Evolutionary conservation across 192 early-diverging fungal genomes (phyloP).

Genomic region (Coemansia sp.): DNA sequence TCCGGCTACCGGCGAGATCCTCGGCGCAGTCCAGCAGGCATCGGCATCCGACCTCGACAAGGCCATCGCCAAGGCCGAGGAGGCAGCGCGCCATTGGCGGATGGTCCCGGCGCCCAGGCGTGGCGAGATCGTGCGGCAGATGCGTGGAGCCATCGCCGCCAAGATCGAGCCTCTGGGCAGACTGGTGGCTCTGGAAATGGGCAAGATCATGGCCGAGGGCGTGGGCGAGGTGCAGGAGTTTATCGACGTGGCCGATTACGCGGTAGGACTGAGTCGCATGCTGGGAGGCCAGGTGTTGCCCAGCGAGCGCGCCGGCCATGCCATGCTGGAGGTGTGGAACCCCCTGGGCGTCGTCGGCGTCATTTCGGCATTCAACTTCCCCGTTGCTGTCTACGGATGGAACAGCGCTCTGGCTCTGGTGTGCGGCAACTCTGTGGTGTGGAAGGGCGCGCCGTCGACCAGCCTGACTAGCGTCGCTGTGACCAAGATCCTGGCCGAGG

Average conservation of each 20-base stretch:
- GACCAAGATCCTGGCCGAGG: slow-evolving; percentile 78
- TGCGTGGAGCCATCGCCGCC: slow-evolving; percentile 74
- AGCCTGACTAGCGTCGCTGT: slow-evolving; percentile 82
- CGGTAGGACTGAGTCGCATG: slow-evolving; percentile 78
- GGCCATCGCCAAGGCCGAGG: slow-evolving; percentile 61
- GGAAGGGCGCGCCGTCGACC: slow-evolving; percentile 83
- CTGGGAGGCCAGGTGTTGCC: slow-evolving; percentile 82
- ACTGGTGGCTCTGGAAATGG: slow-evolving; percentile 89
- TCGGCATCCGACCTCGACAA: slow-evolving; percentile 57
- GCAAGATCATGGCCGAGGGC: slow-evolving; percentile 91
- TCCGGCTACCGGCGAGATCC: slow-evolving; percentile 79
- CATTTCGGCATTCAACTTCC: slow-evolving; percentile 96
- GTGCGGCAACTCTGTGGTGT: slow-evolving; percentile 87
- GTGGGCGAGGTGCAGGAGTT: slow-evolving; percentile 96
- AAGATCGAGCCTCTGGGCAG: slow-evolving; percentile 78
- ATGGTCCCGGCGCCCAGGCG: slow-evolving; percentile 79
- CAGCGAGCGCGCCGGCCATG: slow-evolving; percentile 85
- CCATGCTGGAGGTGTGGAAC: slow-evolving; percentile 95
- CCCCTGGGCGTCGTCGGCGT: slow-evolving; percentile 90
- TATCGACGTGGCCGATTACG: slow-evolving; percentile 91
- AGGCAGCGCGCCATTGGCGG: slow-evolving; percentile 61
- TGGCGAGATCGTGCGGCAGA: slow-evolving; percentile 86
- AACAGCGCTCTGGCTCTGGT: slow-evolving; percentile 86
- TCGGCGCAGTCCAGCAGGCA: slow-evolving; percentile 74
- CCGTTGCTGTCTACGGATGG: slow-evolving; percentile 90